phyloP scores from a whole-genome alignment of 352 stramenopile species.

The Phytophthora pinifolia region DNA sequence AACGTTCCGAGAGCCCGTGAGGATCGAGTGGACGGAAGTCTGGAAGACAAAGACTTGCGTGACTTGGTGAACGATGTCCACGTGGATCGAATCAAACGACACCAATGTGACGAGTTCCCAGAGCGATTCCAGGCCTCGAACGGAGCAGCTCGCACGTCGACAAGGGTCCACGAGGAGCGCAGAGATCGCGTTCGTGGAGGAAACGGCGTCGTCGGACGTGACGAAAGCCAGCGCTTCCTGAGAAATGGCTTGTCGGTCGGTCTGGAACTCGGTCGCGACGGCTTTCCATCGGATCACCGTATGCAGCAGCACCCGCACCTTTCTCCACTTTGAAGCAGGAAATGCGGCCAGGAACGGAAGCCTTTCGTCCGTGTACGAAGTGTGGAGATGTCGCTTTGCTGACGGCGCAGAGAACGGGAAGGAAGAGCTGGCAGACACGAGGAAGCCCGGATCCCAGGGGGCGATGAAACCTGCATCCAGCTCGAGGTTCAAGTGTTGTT shows the following conservation, averaged over 20 bases:
- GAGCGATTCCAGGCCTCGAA: conserved; percentile 46
- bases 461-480: conserved; percentile 38
- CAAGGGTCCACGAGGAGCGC: conserved; percentile 50
- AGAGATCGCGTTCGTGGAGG: conserved; percentile 22
- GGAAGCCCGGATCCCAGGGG: conserved; percentile 33
- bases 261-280: not conserved
- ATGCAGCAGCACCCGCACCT: conserved; percentile 43
- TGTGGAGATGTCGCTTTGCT: conserved; percentile 27
- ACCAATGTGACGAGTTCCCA: conserved; percentile 42
- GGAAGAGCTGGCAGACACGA: conserved; percentile 12
- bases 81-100: conserved; percentile 48
- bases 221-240: conserved; percentile 38
- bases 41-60: conserved; percentile 56
- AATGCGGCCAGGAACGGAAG: conserved; percentile 44
- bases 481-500: conserved; percentile 31
- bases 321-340: conserved; percentile 50
- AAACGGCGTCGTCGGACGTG: conserved; percentile 32
- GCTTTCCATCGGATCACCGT: conserved; percentile 42
- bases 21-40: not conserved
- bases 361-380: conserved; percentile 29
- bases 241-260: conserved; percentile 8
- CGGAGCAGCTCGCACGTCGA: conserved; percentile 40
- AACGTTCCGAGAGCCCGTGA: conserved; percentile 14
- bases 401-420: conserved; percentile 18
- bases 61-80: conserved; percentile 53